phyloP scores from a whole-genome alignment of 2,329 filamentous ascomycete genomes.

The Ophiostoma himal-ulmi region DNA sequence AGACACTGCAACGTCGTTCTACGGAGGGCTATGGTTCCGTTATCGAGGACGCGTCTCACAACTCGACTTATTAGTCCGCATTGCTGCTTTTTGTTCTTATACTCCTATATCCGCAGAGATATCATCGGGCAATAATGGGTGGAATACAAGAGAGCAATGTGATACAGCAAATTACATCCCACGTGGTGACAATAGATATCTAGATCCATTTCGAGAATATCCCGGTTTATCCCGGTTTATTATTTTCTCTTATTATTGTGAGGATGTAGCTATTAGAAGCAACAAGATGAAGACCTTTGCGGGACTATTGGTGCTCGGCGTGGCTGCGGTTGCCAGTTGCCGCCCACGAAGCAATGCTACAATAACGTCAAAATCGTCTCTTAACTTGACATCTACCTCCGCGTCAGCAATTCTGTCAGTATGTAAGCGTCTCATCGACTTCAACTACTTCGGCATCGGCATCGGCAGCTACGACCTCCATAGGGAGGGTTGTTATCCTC shows the following conservation, averaged over 20 bases:
- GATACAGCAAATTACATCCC: not conserved
- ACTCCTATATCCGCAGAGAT: not conserved
- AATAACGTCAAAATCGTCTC: no score
- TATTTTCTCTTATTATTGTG: not conserved
- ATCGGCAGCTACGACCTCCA: not conserved
- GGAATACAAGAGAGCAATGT: not conserved
- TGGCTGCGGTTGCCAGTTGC: not conserved
- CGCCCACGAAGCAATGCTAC: no score
- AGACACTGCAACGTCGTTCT: not conserved
- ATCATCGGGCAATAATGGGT: not conserved
- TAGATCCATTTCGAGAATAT: not conserved
- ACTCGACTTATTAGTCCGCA: not conserved
- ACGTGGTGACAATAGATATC: not conserved
- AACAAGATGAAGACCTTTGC: not conserved
- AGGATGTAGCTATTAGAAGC: not conserved
- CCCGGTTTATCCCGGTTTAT: not conserved
- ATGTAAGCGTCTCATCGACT: not conserved
- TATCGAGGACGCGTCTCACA: not conserved
- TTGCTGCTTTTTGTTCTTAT: not conserved
- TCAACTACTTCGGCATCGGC: not conserved
- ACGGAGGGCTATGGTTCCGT: not conserved
- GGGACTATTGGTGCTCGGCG: not conserved
- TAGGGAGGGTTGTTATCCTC: no score
- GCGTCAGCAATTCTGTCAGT: not conserved
- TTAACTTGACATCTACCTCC: no score